These are phyloP conservation scores for Lotus japonicus DNA, from an alignment of 306 rosid genomes.

Conservation along the genomic window DNA sequence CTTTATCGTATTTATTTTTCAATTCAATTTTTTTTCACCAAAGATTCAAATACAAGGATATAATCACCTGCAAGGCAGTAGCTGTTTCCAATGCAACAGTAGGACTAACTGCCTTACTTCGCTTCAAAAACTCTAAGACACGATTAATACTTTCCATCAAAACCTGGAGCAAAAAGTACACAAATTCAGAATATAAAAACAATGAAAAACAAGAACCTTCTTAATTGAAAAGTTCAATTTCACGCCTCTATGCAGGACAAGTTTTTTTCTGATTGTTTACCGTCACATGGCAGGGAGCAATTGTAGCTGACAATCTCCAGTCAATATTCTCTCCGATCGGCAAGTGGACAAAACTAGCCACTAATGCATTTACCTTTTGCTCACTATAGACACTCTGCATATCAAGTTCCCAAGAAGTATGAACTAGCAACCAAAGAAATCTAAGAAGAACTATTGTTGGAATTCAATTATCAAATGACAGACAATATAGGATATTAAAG, in stretches of 20 bases:
- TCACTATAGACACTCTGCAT: constrained; percentile 80
- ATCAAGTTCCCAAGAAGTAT: constrained; percentile 14
- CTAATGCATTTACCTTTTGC: constrained; percentile 87
- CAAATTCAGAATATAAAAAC: neutral
- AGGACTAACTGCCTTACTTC: constrained; percentile 95
- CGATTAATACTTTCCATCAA: constrained; percentile 80
- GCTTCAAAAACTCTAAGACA: constrained; percentile 71
- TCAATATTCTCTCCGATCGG: constrained; percentile 95
- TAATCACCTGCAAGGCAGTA: constrained; percentile 84
- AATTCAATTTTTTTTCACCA: neutral
- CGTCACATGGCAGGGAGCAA: constrained; percentile 94
- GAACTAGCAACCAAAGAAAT: constrained; percentile 14
- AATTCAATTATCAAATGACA: neutral
- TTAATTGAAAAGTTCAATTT: neutral
- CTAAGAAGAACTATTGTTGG: neutral
- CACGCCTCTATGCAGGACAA: neutral
- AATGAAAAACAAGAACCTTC: neutral
- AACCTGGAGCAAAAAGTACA: constrained; percentile 43
- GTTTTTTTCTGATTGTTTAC: constrained; percentile 24
- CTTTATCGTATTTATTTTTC: neutral
- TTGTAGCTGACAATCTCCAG: constrained; percentile 89
- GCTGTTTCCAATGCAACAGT: constrained; percentile 90
- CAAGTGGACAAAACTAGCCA: constrained; percentile 77
- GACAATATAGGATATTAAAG: neutral
- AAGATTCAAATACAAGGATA: neutral